A percentile compares a stretch with the other conserved stretches of the same genome.
Conservation (phyloP, 2,329 filamentous ascomycete species). For the Alternaria hordeiaustralica region DNA sequence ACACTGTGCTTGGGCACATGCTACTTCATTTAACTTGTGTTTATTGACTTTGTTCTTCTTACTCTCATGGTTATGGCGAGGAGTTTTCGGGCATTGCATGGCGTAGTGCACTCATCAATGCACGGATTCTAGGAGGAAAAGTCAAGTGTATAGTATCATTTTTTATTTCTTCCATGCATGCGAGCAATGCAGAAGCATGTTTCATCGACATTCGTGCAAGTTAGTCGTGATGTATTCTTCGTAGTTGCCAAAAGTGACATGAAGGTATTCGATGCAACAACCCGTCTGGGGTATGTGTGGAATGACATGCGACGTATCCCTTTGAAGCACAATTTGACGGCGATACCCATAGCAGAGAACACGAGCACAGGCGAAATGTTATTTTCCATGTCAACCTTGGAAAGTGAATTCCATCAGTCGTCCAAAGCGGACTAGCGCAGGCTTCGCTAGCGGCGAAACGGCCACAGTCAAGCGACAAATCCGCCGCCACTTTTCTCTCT, state of each 20-base stretch:
- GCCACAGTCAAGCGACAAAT: slow-evolving; percentile 23
- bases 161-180: slow-evolving; percentile 9
- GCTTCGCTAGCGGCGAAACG: slow-evolving; percentile 17
- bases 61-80: slow-evolving; percentile 31
- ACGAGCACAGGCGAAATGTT: background rate
- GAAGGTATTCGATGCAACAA: background rate
- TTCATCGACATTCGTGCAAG: background rate
- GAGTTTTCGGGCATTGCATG: slow-evolving; percentile 41
- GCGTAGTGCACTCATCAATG: slow-evolving; percentile 23
- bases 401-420: background rate
- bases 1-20: slow-evolving; percentile 23
- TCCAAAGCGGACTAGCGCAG: slow-evolving; percentile 16
- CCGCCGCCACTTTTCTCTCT: slow-evolving; percentile 16
- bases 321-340: background rate
- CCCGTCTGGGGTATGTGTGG: background rate
- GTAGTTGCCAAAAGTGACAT: background rate
- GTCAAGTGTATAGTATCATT: slow-evolving; percentile 34
- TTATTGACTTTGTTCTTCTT: slow-evolving; percentile 25
- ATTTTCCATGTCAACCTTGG: background rate
- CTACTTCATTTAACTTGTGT: slow-evolving; percentile 29
- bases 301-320: background rate
- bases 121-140: slow-evolving; percentile 24
- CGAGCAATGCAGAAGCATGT: slow-evolving; percentile 11
- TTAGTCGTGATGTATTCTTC: background rate
- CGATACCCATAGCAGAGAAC: background rate